Evolutionary conservation across 768 basidiomycete genomes (phyloP), one percentile per base, ranked within the genome.

Genomic region (Lentinula lateritia): DNA sequence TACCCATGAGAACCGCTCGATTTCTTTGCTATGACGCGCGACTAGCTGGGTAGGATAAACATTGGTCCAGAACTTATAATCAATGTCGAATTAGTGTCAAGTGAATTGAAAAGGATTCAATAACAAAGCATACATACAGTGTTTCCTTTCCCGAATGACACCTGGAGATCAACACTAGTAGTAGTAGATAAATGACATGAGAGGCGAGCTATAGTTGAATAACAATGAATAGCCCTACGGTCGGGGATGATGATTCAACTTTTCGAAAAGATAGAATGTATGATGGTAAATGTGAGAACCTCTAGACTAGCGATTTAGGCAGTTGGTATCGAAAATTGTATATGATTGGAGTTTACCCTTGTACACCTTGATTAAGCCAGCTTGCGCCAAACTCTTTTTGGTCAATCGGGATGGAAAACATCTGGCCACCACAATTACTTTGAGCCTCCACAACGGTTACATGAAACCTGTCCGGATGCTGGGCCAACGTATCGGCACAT

Each of bases 31-130:
- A 61, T 72, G 71, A 42, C 69, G 63, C 8, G 67, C 53, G n/a
- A 71, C 69, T 20, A 74, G 67, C 23, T 63, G 60, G 3, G 72
- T 67, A 6, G 75, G 76, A 58, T 73, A 76, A 58, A 77, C 73
- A 55, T 76, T 76, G 38, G 74, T 71, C 75, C 75, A 77, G 57
- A 77, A 77, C 62, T 62, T 4, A 32, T 23, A 32, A 42, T 42
- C 28, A 32, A 56, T 35, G 46, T 50, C 28, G 43, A 35, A 50
- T 45, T 32, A 38, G 28, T 28, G 35, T 34, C 12, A 20, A 48
- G 36, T 48, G 13, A 15, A 58, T 59, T 28, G 9, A 50, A 45
- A 36, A 35, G 5, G 32, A 59, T 28, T 46, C 43, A 59, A 59
- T 50, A 23, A 34, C 35, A 34, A 16, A 28, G 28, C 28, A 28